Percentiles rank a stretch among this genome's conserved stretches.
These are phyloP conservation scores for Bothia castanella DNA, from an alignment of 1,284 basidiomycete species.

Conservation along the genomic window DNA sequence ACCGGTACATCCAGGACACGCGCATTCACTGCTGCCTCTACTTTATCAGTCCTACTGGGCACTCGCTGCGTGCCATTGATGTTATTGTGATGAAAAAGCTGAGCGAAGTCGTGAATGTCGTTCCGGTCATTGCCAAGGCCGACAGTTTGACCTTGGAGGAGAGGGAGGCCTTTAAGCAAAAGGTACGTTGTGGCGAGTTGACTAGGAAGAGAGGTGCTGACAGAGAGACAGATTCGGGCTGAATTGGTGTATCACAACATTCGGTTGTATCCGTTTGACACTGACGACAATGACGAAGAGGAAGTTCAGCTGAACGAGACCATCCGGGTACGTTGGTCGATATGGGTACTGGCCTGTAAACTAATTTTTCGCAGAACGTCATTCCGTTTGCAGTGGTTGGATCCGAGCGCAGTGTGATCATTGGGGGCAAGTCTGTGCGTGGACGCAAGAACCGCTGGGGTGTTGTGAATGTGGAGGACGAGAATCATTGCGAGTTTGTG, in stretches of 20 bases:
- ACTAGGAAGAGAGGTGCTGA: slow-evolving; percentile 3
- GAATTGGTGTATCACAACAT: slow-evolving; percentile 94
- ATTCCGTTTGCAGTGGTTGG: slow-evolving; percentile 98
- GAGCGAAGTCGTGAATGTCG: slow-evolving; percentile 97
- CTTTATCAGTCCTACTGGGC: slow-evolving; percentile 98
- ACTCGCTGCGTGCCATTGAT: slow-evolving; percentile 90
- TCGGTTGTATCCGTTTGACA: slow-evolving; percentile 94
- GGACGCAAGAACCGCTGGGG: slow-evolving; percentile 98
- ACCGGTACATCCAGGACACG: slow-evolving; percentile 97
- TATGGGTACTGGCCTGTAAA: background rate
- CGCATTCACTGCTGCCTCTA: slow-evolving; percentile 98
- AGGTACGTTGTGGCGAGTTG: slow-evolving; percentile 44
- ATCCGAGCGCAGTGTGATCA: slow-evolving; percentile 89
- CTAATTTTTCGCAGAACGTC: slow-evolving; percentile 57
- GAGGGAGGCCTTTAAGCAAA: slow-evolving; percentile 88
- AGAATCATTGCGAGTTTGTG: slow-evolving; percentile 96
- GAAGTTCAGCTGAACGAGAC: slow-evolving; percentile 87
- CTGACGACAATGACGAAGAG: slow-evolving; percentile 92
- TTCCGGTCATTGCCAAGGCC: slow-evolving; percentile 98
- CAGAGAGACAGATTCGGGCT: slow-evolving; percentile 69
- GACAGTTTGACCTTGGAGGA: slow-evolving; percentile 94
- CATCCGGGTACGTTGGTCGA: slow-evolving; percentile 66
- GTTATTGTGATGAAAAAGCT: slow-evolving; percentile 99
- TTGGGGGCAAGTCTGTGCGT: slow-evolving; percentile 93
- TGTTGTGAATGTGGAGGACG: slow-evolving; percentile 96